Evolutionary conservation across 768 basidiomycete genomes (phyloP), one percentile per base, ranked within the genome.

Genomic region (Rickenella mellea): DNA sequence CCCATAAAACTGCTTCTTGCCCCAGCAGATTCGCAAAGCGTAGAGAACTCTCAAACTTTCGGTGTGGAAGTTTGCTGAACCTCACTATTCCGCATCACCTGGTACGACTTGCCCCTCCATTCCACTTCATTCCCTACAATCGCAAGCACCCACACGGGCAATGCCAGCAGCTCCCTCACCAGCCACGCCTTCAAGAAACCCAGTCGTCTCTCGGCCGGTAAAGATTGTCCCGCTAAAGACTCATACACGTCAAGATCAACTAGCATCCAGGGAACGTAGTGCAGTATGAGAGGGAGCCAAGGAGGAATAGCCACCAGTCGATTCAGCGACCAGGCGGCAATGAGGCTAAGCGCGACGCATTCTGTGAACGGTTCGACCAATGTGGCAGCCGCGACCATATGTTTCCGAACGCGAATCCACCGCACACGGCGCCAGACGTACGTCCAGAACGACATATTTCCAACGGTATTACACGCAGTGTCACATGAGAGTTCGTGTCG

Each of bases 361-460:
- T 99, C 96, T 14, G 92, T 96, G 57, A 97, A 79, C 2, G 96
- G 96, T 59, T 99, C 96, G 15, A 87, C 51, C 41, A 97, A 42
- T 1, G 92, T 97, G 14, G 92, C 93, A 7, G 74, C 68, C 30
- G 88, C 58, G 6, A 88, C 83, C 91, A 98, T 98, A 53, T 80
- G 80, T 60, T 93, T 97, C 40, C 96, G 78, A 25, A 98, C 94
- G 32, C 96, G 79, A 54, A 99, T 90, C 96, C 96, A 99, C 2
- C 96, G 81, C 15, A 91, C 80, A 22, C 96, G 80, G 27, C 96
- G 74, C 71, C 78, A 78, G 44, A 97, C 69, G 62, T 96, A 99
- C 54, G 85, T 90, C 25, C 61, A 62, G 40, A 98, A 67, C 2
- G 80, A 67, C 84, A 99, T 92, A 49, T 80, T 79, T 15, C 91